Percentiles rank a stretch among this genome's conserved stretches.
These are phyloP conservation scores for Paramyrothecium roridum DNA, from an alignment of 2,329 filamentous ascomycete genomes.

Conservation along the genomic window DNA sequence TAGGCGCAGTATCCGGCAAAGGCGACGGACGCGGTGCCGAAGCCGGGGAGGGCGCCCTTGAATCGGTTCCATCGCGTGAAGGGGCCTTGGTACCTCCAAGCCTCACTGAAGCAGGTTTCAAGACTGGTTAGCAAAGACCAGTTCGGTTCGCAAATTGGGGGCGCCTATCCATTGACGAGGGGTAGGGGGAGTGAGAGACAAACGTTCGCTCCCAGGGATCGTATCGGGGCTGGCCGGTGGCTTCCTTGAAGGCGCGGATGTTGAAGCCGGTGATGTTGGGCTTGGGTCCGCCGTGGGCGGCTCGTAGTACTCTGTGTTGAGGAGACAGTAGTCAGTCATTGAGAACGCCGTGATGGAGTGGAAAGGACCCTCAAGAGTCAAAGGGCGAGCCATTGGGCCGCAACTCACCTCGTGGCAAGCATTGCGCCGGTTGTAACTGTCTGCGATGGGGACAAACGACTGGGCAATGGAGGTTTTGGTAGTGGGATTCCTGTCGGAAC, in stretches of 20 bases:
- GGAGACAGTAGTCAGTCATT: conserved; percentile 10
- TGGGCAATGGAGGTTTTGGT: conserved; percentile 21
- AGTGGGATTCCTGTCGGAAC: neutral
- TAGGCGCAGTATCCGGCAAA: conserved; percentile 88
- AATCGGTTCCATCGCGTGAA: conserved; percentile 91
- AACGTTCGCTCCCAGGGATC: conserved; percentile 66
- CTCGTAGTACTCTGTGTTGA: conserved; percentile 41
- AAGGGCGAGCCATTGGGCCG: conserved; percentile 4
- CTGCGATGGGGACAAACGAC: conserved; percentile 5
- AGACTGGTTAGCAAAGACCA: conserved; percentile 7
- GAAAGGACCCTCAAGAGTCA: neutral
- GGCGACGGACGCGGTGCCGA: conserved; percentile 88
- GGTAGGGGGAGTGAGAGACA: conserved; percentile 26
- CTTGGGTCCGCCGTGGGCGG: conserved; percentile 47
- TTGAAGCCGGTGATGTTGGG: conserved; percentile 92
- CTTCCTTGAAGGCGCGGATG: conserved; percentile 72
- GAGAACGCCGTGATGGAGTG: neutral
- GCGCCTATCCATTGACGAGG: neutral
- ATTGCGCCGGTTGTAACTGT: conserved; percentile 20
- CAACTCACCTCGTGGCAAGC: conserved; percentile 35
- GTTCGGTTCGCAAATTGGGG: neutral
- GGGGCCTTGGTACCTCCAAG: conserved; percentile 88
- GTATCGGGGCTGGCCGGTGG: conserved; percentile 61
- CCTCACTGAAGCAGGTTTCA: conserved; percentile 62
- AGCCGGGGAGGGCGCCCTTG: conserved; percentile 79